Evolutionary conservation across 768 basidiomycete species (phyloP).

Genomic region (Trametes punicea): DNA sequence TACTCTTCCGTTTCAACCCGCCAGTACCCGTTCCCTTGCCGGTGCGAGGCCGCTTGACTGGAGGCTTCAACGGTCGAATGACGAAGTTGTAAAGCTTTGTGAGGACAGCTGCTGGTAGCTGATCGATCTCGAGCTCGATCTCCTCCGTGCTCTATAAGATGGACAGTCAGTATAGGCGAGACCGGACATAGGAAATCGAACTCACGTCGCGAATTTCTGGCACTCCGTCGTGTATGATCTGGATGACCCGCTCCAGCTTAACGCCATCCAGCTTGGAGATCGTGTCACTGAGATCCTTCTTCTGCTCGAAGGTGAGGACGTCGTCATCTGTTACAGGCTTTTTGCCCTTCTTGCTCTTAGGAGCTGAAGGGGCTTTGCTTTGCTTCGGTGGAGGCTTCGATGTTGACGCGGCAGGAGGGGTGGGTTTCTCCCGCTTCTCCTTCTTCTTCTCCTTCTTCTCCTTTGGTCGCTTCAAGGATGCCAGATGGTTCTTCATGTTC

Average conservation of each 20-base stretch:
- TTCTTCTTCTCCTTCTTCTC: conserved; percentile 72
- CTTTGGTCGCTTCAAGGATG: conserved; percentile 52
- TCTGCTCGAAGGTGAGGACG: conserved; percentile 90
- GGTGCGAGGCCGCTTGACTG: conserved; percentile 57
- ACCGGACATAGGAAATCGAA: conserved; percentile 3
- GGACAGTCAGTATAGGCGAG: no score
- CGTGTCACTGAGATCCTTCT: conserved; percentile 96
- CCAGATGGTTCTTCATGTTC: conserved; percentile 67
- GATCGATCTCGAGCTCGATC: conserved; percentile 97
- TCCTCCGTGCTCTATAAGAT: conserved; percentile 84
- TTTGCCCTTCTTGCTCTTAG: conserved; percentile 62
- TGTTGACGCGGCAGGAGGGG: conserved; percentile 54
- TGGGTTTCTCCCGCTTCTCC: conserved; percentile 38
- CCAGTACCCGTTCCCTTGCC: conserved; percentile 86
- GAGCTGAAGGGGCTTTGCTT: conserved; percentile 42
- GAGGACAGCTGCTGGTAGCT: conserved; percentile 80
- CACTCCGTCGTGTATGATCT: conserved; percentile 92
- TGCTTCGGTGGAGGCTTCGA: conserved; percentile 48
- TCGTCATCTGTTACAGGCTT: conserved; percentile 71
- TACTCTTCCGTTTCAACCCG: conserved; percentile 88
- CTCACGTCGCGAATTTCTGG: conserved; percentile 92
- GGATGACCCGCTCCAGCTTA: conserved; percentile 86
- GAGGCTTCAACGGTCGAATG: conserved; percentile 67
- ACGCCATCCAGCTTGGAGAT: conserved; percentile 81
- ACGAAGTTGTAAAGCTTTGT: conserved; percentile 96